phyloP scores from a whole-genome alignment of 1,284 basidiomycete species.

The Ceratobasidium sp. region DNA sequence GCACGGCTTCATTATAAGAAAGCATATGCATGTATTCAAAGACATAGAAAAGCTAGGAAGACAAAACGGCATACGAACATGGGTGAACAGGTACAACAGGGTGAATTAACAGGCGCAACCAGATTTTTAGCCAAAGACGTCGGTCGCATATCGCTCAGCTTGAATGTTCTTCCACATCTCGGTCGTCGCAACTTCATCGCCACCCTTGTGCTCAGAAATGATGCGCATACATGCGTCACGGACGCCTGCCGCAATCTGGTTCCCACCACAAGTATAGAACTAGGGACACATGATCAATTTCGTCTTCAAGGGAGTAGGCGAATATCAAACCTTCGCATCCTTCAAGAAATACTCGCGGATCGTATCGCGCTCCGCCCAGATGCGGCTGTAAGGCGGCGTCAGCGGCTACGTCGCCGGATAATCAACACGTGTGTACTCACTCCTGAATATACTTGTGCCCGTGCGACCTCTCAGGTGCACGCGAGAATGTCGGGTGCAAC shows the following conservation, averaged over 20 bases:
- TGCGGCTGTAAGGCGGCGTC: slow-evolving; percentile 56
- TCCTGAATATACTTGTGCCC: slow-evolving; percentile 67
- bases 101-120: background rate
- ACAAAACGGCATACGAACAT: too few species aligned
- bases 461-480: slow-evolving; percentile 57
- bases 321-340: slow-evolving; percentile 5
- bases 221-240: slow-evolving; percentile 20
- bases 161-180: slow-evolving; percentile 17
- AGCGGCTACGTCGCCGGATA: background rate
- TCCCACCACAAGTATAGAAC: slow-evolving; percentile 28
- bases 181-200: background rate
- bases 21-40: too few species aligned
- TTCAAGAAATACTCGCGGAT: slow-evolving; percentile 50
- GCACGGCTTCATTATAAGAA: too few species aligned
- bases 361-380: slow-evolving; percentile 62
- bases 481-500: slow-evolving; percentile 66
- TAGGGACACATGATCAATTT: slow-evolving; percentile 46
- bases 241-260: slow-evolving; percentile 3
- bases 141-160: slow-evolving; percentile 34
- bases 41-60: too few species aligned
- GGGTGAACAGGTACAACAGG: too few species aligned
- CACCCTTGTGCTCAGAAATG: background rate
- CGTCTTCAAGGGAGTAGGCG: background rate
- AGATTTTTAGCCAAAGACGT: slow-evolving; percentile 39
- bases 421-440: slow-evolving; percentile 55